phyloP scores from a whole-genome alignment of 1,284 basidiomycete genomes.

The Malassezia japonica region DNA sequence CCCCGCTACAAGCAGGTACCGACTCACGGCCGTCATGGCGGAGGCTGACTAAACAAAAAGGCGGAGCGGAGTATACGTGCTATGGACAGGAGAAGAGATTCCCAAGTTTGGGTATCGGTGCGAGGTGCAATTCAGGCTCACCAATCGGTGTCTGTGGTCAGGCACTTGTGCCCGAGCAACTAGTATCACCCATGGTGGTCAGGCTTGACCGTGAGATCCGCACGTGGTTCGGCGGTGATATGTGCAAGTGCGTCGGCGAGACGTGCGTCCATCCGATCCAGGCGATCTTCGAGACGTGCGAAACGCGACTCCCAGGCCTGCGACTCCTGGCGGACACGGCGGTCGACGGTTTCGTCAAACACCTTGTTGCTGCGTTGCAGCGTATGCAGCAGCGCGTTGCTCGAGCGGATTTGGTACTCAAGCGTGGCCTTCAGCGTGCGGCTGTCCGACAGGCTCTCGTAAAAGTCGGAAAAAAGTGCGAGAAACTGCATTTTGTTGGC shows the following conservation, averaged over 20 bases:
- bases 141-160: too few species aligned
- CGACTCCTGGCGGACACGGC: conserved; percentile 32
- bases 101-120: too few species aligned
- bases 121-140: too few species aligned
- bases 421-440: conserved; percentile 43
- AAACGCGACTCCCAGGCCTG: conserved; percentile 32
- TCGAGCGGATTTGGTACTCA: conserved; percentile 43
- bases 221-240: too few species aligned
- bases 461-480: conserved; percentile 43
- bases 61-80: too few species aligned
- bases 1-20: neutral
- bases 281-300: conserved; percentile 22
- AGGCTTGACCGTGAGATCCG: too few species aligned
- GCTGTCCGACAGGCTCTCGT: conserved; percentile 41
- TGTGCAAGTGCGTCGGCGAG: neutral
- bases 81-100: too few species aligned
- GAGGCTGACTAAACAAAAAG: neutral
- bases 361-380: conserved; percentile 37
- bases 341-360: conserved; percentile 41
- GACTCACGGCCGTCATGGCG: neutral
- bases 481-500: conserved; percentile 37
- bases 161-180: too few species aligned
- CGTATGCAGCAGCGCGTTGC: conserved; percentile 43
- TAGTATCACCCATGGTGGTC: too few species aligned
- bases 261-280: conserved; percentile 3